Base-by-base conservation (phyloP, 305 asterid genomes). In the Coffea humblotiana region DNA sequence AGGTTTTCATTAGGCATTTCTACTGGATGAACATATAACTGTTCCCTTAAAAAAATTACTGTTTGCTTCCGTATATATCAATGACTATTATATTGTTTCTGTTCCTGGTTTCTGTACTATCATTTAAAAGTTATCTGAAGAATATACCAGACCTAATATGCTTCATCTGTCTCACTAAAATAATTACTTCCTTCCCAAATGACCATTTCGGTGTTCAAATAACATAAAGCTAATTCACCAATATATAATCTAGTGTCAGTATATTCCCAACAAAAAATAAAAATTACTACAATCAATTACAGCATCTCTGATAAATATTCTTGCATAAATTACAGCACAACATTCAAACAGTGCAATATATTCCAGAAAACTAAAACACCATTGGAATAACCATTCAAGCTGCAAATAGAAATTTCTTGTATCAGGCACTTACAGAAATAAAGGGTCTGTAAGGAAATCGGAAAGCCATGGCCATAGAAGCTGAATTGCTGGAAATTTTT, bases 351-450 rank as follows among this genome's bases (percentile, higher is more conserved):
- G 35, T 8, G 68, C 23, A 29, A 13, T 43, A 60, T 32, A 48
- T 72, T 47, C 69, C 48, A 27, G 29, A 19, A 51, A 77, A 60
- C 40, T 74, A 18, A 35, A 66, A 66, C 47, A 35, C 71, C 15
- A 27, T 9, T 32, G 35, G 35, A 35, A 29, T 4, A 13, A 32
- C 4, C 47, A 49, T 49, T 71, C 27, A 54, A 80, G 67, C 70
- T 32, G 76, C 14, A 47, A 25, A 35, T n/a, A 32, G 43, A 18
- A 29, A 43, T 43, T 52, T 13, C 51, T 21, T 75, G 37, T 4
- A 21, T 18, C 60, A 49, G 2, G 16, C 15, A 80, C 90, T 84
- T 83, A 91, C 93, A 76, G 83, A 83, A 58, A 85, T 68, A 76
- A 83, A 83, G 81, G 86, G 81, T 40, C 77, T 75, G 83, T 77